phyloP scores from a whole-genome alignment of 495 filamentous ascomycete genomes.

The Hyaloscypha hepaticicola region DNA sequence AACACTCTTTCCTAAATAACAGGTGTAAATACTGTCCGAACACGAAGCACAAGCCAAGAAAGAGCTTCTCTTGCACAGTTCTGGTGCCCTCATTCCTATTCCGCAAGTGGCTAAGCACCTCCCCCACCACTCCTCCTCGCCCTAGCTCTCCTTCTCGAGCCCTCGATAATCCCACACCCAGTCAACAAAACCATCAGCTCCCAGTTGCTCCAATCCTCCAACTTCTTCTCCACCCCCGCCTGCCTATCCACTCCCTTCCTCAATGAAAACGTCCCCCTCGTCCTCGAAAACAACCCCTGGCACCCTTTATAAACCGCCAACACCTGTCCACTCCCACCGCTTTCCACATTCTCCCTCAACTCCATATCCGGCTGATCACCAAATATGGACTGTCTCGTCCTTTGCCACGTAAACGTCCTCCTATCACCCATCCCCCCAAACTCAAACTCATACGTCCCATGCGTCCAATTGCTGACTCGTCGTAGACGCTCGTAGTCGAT shows the following conservation, averaged over 20 bases:
- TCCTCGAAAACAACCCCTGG: conserved; percentile 10
- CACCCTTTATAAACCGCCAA: conserved; percentile 15
- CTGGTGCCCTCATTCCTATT: not conserved
- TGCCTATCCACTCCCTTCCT: not conserved
- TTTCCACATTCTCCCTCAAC: conserved; percentile 10
- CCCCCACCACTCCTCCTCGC: conserved; percentile 9
- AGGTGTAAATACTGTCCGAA: too few species aligned
- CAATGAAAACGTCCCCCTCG: conserved; percentile 3
- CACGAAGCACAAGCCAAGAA: not conserved
- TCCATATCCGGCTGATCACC: conserved; percentile 21
- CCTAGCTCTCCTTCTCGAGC: conserved; percentile 13
- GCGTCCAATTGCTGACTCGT: conserved; percentile 5
- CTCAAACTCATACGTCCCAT: conserved; percentile 9
- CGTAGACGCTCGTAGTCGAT: not conserved
- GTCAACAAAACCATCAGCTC: conserved; percentile 15
- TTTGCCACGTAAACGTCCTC: conserved; percentile 9
- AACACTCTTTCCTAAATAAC: not conserved
- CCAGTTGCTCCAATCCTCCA: conserved; percentile 11
- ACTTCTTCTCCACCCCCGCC: not conserved
- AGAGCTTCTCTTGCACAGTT: not conserved
- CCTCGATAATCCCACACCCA: conserved; percentile 17
- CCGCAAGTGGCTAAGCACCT: not conserved
- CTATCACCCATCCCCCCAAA: conserved; percentile 1
- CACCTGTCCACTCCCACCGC: not conserved
- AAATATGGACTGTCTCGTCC: not conserved